Base-by-base conservation (phyloP, 169 alveolate species). In the Hepatocystis sp. region DNA sequence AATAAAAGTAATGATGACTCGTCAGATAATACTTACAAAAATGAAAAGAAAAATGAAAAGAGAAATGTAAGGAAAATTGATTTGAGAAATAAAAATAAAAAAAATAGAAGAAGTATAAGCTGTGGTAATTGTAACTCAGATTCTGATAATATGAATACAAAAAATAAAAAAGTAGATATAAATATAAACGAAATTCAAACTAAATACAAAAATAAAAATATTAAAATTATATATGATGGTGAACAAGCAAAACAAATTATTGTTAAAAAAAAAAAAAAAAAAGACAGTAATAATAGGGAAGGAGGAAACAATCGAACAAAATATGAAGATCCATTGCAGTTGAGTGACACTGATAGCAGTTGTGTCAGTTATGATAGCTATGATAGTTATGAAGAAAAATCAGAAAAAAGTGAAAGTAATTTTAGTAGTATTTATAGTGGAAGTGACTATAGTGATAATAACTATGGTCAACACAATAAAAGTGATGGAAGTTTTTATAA, bases 171-270 rank as follows among this genome's bases (percentile, higher is more conserved):
- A 61, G 25, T 68, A 0, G 86, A 68, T 42, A 68, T 68, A 40
- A 71, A 71, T 17, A 56, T 71, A 40, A 71, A 71, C 44, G 86
- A 71, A 42, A 30, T 71, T 3, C 58, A 71, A 51, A 71, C 71
- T 1, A 71, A 56, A 0, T 71, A 71, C 19, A 71, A 71, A 56
- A 71, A 71, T 56, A 56, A 71, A 61, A 71, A 71, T 30, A 71
- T 71, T 40, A 71, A 71, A 71, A 71, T 71, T 56, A 71, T 71
- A 27, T 71, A 71, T 61, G 86, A 55, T 51, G 61, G 58, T 71
- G 86, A 63, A 11, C 3, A 42, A 8, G 13, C 86, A 13, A 71
- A 71, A 51, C 55, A 40, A 44, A 44, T 42, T 32, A 46, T 55
- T 21, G 49, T 55, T n/a, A 42, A 53, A 23, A 49, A 47, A 32